These are phyloP conservation scores for Yamadazyma aaseri DNA, from an alignment of 1,139 yeast genomes.

Conservation along the genomic window DNA sequence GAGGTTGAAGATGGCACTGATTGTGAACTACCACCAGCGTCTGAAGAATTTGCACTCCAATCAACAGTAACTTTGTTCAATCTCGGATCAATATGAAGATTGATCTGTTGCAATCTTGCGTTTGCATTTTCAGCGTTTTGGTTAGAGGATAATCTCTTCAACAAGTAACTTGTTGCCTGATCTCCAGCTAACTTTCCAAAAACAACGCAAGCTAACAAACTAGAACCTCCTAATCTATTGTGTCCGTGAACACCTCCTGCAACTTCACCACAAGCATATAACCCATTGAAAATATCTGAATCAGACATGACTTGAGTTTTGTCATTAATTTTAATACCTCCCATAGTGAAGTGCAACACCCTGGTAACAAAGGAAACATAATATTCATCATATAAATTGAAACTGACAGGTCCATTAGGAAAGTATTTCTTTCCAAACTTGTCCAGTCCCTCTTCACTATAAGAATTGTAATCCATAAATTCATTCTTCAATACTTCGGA, in stretches of 20 bases:
- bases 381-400: constrained; percentile 26
- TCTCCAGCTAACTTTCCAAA: constrained; percentile 69
- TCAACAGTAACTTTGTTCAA: constrained; percentile 31
- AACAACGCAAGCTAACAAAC: constrained; percentile 77
- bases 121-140: constrained; percentile 3
- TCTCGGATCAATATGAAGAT: constrained; percentile 46
- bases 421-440: constrained; percentile 51
- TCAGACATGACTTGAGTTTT: constrained; percentile 50
- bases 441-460: constrained; percentile 43
- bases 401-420: constrained; percentile 49
- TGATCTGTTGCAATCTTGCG: constrained; percentile 40
- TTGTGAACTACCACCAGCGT: constrained; percentile 7
- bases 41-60: too few relatives aligned
- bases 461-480: constrained; percentile 47
- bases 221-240: constrained; percentile 75
- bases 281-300: constrained; percentile 48
- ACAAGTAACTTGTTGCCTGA: constrained; percentile 32
- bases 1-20: background rate
- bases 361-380: constrained; percentile 64
- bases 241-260: constrained; percentile 85
- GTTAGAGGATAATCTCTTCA: constrained; percentile 26
- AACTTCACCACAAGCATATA: constrained; percentile 78
- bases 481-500: constrained; percentile 31
- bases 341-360: constrained; percentile 85
- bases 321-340: constrained; percentile 71